Base-by-base conservation (phyloP, 2,329 filamentous ascomycete genomes). In the Alternaria rosae region DNA sequence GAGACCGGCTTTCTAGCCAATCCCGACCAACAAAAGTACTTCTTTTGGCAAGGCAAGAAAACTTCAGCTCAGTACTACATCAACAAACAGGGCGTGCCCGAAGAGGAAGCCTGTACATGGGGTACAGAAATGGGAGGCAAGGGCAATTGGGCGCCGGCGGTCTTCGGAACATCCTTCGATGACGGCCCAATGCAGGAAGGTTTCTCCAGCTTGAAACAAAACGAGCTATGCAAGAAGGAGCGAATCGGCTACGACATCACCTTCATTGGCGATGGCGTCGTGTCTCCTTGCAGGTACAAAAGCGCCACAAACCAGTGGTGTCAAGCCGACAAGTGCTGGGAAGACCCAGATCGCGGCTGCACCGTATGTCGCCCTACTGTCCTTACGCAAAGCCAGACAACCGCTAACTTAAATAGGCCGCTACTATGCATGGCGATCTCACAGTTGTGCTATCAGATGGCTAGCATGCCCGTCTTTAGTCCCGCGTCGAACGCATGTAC, bases 41-140 rank as follows among this genome's bases (percentile, higher is more conserved):
- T 93, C 84, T 81, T 85, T 64, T 97, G 92, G 92, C 70, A 92
- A 74, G 87, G 87, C 71, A 86, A 86, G 79, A 72, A 82, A 53
- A 98, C 95, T 54, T 94, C 92, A 50, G 94, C 94, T 45, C 95
- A 98, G 83, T 98, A 97, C 87, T 99, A 99, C 79, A 87, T 98
- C 82, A 98, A 98, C 87, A 91, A 91, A 73, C 86, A 88, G 71
- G 93, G 93, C 63, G 84, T 91, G 55, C 72, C 81, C 17, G 82
- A 88, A 61, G 78, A 88, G 68, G 81, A 94, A 12, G 92, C 88
- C 53, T 99, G 95, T 82, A 81, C 86, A 61, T 98, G 95, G 95
- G 84, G 87, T 54, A 85, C 85, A 20, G 83, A 88, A 61, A 89
- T 79, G 57, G 75, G 83, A 61, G 81, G 84, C 66, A 79, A 85